phyloP scores from a whole-genome alignment of 192 early-diverging fungal species.

The Spizellomyces sp. region DNA sequence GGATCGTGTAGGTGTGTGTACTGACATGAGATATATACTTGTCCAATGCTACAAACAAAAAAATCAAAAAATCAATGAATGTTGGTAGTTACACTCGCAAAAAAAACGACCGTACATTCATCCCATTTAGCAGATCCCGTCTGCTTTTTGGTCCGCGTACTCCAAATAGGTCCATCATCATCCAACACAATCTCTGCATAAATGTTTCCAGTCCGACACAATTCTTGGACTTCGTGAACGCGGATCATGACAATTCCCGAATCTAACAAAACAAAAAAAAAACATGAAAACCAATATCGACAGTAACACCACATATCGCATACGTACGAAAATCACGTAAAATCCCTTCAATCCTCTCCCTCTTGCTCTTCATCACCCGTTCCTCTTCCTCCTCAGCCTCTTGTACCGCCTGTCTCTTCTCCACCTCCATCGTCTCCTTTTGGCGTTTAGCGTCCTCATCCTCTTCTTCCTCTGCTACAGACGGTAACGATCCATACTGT shows the following conservation, averaged over 20 bases:
- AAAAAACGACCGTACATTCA: background rate
- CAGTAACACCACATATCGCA: background rate
- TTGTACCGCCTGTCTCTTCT: constrained; percentile 15
- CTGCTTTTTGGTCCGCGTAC: constrained; percentile 40
- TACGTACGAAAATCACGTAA: constrained; percentile 1
- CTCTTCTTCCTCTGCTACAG: background rate
- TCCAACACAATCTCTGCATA: constrained; percentile 54
- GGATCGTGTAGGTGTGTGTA: constrained; percentile 1
- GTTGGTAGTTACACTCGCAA: too few species aligned
- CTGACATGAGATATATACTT: constrained; percentile 34
- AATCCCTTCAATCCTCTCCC: background rate
- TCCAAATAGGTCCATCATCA: constrained; percentile 39
- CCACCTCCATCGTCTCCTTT: background rate
- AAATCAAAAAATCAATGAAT: too few species aligned
- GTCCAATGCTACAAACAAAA: constrained; percentile 35
- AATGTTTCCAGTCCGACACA: constrained; percentile 21
- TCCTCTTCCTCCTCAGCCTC: constrained; percentile 7
- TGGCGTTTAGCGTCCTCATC: constrained; percentile 1
- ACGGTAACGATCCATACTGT: too few species aligned
- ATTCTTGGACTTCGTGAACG: constrained; percentile 44
- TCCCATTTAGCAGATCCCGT: constrained; percentile 34
- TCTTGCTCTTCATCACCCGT: background rate
- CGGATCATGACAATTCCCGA: constrained; percentile 59
- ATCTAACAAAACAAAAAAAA: constrained; percentile 2
- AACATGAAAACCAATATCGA: constrained; percentile 12